phyloP scores from a whole-genome alignment of 2,329 filamentous ascomycete genomes.

The Hymenoscyphus repandus region DNA sequence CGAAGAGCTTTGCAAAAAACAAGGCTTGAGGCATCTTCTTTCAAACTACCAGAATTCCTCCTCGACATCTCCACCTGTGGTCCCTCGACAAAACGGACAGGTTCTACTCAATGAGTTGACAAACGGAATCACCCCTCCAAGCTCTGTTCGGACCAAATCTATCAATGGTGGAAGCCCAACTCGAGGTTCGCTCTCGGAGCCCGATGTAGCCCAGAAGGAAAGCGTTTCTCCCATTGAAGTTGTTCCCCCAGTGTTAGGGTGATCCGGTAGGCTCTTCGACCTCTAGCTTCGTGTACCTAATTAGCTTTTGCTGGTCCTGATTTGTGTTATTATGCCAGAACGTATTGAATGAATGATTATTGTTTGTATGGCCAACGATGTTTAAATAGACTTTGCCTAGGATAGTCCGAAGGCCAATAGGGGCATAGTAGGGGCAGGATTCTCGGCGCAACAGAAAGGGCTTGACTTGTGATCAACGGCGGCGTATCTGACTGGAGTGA shows the following conservation, averaged over 20 bases:
- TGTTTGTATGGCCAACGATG: too few species aligned
- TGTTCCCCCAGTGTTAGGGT: neutral
- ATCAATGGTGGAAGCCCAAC: constrained; percentile 27
- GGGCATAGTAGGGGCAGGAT: too few species aligned
- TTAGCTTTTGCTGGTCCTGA: too few species aligned
- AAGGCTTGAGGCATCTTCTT: constrained; percentile 51
- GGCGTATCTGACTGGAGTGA: too few species aligned
- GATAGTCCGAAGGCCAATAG: too few species aligned
- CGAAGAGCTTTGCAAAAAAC: constrained; percentile 47
- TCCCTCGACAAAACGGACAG: constrained; percentile 5
- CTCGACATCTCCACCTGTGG: neutral
- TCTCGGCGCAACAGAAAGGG: too few species aligned
- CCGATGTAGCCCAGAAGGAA: neutral
- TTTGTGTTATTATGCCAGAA: too few species aligned
- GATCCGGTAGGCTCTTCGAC: too few species aligned
- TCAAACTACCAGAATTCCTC: constrained; percentile 10
- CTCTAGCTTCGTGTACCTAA: too few species aligned
- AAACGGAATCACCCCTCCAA: constrained; percentile 29
- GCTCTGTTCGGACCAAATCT: constrained; percentile 28
- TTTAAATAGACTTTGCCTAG: too few species aligned
- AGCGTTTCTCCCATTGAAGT: neutral
- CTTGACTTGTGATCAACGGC: too few species aligned
- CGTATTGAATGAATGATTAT: too few species aligned
- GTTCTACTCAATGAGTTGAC: constrained; percentile 12
- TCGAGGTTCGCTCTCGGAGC: constrained; percentile 8